Base-by-base conservation (phyloP, 2,329 filamentous ascomycete species). In the Colletotrichum shisoi region DNA sequence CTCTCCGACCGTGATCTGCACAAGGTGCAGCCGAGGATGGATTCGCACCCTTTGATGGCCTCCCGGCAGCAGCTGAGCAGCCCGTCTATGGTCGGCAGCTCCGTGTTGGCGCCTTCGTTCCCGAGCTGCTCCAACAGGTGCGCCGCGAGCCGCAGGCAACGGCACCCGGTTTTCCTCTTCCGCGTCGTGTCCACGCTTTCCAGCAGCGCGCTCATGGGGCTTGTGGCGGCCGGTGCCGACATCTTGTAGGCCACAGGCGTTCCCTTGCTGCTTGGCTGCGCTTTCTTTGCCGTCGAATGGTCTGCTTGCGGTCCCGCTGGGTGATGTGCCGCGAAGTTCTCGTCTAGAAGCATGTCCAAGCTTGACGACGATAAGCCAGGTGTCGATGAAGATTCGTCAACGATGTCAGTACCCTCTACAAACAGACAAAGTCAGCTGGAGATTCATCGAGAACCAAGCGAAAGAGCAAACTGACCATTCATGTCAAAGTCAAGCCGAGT, bases 1-100 rank as follows among this genome's bases (percentile, higher is more conserved):
- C 54, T 64, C 24, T 64, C 62, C 5, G 56, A 64, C 1, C 56
- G 40, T 0, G 62, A 60, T 48, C 48, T 64, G 56, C 56, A 64
- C 1, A 54, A 27, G 3, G 39, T 60, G 27, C 56, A 64, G 21
- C 56, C 15, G 0, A 64, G 40, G 11, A 64, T 64, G 0, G 62
- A 53, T 19, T 40, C 48, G 15, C 62, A 64, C 3, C 62, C 62
- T 19, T 64, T 64, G 21, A 64, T 60, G 0, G 56, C 62, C 34
- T 64, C 62, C 2, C 48, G 39, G 15, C 56, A 64, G 21, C 56
- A 60, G 6, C 54, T 64, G 11, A 64, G 56, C 3, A 64, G 49
- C 1, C 56, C 40, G 2, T 60, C 56, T 31, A 60, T 48, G 3
- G 40, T 60, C 0, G 56, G 56, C 5, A 27, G n/a, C 40, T 64